phyloP scores from a whole-genome alignment of 2,329 filamentous ascomycete genomes.

The Chrysosporium queenslandicum region DNA sequence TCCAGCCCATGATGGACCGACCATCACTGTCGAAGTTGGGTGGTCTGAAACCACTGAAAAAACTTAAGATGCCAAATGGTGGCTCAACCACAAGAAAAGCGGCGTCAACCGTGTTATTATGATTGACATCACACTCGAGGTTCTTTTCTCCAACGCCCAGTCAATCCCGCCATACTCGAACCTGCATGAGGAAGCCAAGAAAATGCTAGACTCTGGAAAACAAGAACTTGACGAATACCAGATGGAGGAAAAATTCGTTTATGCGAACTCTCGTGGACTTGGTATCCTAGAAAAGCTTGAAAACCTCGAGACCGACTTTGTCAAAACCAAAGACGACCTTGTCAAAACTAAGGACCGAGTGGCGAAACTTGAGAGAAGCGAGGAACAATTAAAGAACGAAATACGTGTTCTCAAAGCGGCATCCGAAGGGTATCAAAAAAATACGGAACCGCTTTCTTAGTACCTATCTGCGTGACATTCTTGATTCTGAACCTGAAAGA shows the following conservation, averaged over 20 bases:
- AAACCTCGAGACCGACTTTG: no score
- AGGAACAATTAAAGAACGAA: no score
- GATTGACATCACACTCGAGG: background rate
- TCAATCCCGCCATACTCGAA: background rate
- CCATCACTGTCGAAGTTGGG: no score
- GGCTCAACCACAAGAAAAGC: no score
- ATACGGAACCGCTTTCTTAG: background rate
- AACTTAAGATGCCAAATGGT: no score
- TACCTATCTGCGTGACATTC: background rate
- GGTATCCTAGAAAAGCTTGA: background rate
- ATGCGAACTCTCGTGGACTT: background rate
- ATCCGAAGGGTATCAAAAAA: background rate
- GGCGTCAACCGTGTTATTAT: no score
- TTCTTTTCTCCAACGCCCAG: background rate
- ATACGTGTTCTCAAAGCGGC: background rate
- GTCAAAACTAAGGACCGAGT: no score
- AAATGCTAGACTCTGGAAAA: background rate
- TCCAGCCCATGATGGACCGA: no score
- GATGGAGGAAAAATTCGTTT: background rate
- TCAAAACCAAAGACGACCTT: no score
- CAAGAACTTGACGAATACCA: background rate
- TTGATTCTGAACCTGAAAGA: background rate
- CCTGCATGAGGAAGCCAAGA: background rate
- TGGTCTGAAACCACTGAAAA: no score
- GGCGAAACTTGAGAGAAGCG: no score